Evolutionary conservation across 2,329 filamentous ascomycete species (phyloP).

Genomic region (Aschersonia sp.): DNA sequence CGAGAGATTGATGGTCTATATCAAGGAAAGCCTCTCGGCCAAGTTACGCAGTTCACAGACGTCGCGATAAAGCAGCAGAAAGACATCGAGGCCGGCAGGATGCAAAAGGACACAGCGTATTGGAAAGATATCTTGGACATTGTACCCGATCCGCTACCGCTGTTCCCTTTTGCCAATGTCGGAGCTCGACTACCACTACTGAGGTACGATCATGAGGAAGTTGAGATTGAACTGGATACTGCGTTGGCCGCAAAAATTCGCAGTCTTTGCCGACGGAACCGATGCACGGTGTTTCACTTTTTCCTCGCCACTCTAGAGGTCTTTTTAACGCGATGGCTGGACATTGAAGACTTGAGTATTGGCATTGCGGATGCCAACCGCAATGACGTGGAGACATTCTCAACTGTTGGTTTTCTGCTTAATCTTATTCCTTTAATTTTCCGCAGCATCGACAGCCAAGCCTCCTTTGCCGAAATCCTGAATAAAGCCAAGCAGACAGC

Average conservation of each 20-base stretch:
- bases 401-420: slow-evolving; percentile 29
- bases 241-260: slow-evolving; percentile 9
- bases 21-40: not conserved
- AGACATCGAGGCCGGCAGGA: not conserved
- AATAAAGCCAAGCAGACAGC: slow-evolving; percentile 10
- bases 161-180: slow-evolving; percentile 15
- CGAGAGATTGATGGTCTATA: not conserved
- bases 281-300: slow-evolving; percentile 25
- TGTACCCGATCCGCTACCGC: slow-evolving; percentile 10
- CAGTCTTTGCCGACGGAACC: slow-evolving; percentile 5
- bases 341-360: slow-evolving; percentile 25
- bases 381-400: slow-evolving; percentile 16
- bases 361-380: slow-evolving; percentile 32
- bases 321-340: slow-evolving; percentile 18
- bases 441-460: slow-evolving; percentile 5
- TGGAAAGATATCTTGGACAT: not conserved
- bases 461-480: slow-evolving; percentile 9
- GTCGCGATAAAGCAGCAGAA: not conserved
- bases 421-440: slow-evolving; percentile 34
- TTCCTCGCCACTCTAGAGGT: slow-evolving; percentile 25
- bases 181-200: slow-evolving; percentile 1
- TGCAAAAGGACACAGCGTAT: not conserved
- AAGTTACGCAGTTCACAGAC: slow-evolving; percentile 1
- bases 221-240: slow-evolving; percentile 7
- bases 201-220: slow-evolving; percentile 2